Conservation (phyloP, 78 protist species). For the Isochrysis galbana region DNA sequence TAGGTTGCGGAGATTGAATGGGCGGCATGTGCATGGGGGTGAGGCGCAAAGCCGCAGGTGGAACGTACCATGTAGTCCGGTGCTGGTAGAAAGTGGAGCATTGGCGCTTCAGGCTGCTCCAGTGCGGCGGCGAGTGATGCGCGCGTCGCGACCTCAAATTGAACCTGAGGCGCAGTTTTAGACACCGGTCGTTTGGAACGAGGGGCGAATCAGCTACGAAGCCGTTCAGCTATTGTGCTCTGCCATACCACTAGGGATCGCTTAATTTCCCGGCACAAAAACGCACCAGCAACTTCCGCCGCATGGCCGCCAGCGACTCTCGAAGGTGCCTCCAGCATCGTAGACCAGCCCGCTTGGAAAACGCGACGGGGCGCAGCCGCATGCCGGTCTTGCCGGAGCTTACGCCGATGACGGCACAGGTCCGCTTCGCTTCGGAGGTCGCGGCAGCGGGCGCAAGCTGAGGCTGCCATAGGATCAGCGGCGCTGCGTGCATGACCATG, state of each 20-base stretch:
- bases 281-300: too few relatives aligned
- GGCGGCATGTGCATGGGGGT: too few relatives aligned
- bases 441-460: too few relatives aligned
- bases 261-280: too few relatives aligned
- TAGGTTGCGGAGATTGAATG: too few relatives aligned
- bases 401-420: not conserved
- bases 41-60: too few relatives aligned
- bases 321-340: not conserved
- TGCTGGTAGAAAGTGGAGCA: not conserved
- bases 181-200: too few relatives aligned
- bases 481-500: not conserved
- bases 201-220: too few relatives aligned
- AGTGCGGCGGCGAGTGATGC: not conserved
- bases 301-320: not conserved
- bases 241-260: too few relatives aligned
- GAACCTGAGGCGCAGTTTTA: not conserved
- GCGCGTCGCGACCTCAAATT: not conserved
- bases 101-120: not conserved
- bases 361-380: not conserved
- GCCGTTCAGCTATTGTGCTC: too few relatives aligned
- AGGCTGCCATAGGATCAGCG: not conserved
- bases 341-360: not conserved
- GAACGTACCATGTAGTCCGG: not conserved
- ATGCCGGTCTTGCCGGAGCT: not conserved
- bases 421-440: too few relatives aligned